Evolutionary conservation across 345 rosid species (phyloP).

Genomic region (Syzygium jambos): DNA sequence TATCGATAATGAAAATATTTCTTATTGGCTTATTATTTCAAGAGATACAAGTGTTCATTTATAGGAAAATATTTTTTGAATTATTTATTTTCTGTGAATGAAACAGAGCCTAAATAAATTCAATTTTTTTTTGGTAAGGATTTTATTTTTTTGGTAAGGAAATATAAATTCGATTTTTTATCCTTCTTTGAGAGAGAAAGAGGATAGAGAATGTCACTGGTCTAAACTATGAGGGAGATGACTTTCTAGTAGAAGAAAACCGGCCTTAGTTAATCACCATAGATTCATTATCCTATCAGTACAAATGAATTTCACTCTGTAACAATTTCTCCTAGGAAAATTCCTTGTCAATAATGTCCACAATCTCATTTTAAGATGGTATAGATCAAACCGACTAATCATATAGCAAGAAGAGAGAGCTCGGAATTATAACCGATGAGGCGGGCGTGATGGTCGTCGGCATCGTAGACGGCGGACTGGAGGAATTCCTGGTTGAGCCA

Average conservation of each 20-base stretch:
- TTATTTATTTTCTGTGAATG: accelerated
- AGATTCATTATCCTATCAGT: neutral
- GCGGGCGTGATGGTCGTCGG: slow-evolving; percentile 33
- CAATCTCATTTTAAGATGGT: neutral
- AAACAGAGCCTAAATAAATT: accelerated
- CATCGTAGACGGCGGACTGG: slow-evolving; percentile 60
- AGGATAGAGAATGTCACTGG: neutral
- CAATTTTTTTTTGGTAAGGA: neutral
- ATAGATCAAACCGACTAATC: neutral
- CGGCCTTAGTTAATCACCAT: neutral
- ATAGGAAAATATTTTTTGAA: accelerated
- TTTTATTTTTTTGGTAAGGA: too few species aligned
- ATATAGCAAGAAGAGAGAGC: neutral
- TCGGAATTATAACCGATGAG: slow-evolving; percentile 47
- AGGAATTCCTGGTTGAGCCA: slow-evolving; percentile 66
- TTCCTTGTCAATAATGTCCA: neutral
- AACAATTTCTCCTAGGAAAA: neutral
- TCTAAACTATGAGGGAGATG: neutral
- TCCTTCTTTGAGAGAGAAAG: neutral
- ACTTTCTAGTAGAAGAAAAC: neutral
- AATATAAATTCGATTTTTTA: neutral
- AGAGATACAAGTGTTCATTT: too few species aligned
- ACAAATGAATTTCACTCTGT: neutral
- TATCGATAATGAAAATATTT: too few species aligned
- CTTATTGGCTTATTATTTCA: neutral